A percentile compares a stretch with the other conserved stretches of the same genome.
Evolutionary conservation across 768 basidiomycete species (phyloP).

Genomic region (Suillus subluteus): DNA sequence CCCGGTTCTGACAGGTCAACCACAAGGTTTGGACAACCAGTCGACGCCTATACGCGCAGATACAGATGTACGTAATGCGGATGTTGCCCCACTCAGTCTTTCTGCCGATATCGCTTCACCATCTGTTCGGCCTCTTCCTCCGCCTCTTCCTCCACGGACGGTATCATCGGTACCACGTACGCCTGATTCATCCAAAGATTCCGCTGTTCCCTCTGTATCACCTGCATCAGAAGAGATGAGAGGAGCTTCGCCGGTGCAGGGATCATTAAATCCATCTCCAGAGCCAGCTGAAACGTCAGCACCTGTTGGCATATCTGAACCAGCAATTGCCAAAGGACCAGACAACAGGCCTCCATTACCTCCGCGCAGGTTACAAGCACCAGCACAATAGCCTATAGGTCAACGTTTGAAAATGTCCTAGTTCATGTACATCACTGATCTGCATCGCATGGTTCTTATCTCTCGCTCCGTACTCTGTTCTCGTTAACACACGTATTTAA

Average conservation of each 20-base stretch:
- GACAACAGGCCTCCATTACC: slow-evolving; percentile 37
- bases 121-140: slow-evolving; percentile 35
- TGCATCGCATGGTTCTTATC: slow-evolving; percentile 9
- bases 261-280: slow-evolving; percentile 13
- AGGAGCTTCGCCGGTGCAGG: slow-evolving; percentile 28
- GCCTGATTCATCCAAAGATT: slow-evolving; percentile 28
- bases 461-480: neutral
- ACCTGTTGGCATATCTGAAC: slow-evolving; percentile 13
- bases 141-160: slow-evolving; percentile 48
- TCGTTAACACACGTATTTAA: slow-evolving; percentile 11
- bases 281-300: slow-evolving; percentile 9
- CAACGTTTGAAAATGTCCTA: neutral
- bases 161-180: slow-evolving; percentile 36
- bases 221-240: slow-evolving; percentile 52
- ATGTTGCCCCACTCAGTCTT: slow-evolving; percentile 34
- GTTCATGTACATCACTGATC: slow-evolving; percentile 4
- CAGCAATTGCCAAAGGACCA: slow-evolving; percentile 6
- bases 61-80: slow-evolving; percentile 28
- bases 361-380: slow-evolving; percentile 30
- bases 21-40: slow-evolving; percentile 20
- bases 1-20: slow-evolving; percentile 41
- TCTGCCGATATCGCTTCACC: slow-evolving; percentile 24
- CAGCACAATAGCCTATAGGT: slow-evolving; percentile 15
- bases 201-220: slow-evolving; percentile 27
- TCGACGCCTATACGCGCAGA: slow-evolving; percentile 15